Percentiles rank a stretch among this genome's conserved stretches.
phyloP scores from a whole-genome alignment of 2,329 filamentous ascomycete species.

The Botrytis pseudocinerea region DNA sequence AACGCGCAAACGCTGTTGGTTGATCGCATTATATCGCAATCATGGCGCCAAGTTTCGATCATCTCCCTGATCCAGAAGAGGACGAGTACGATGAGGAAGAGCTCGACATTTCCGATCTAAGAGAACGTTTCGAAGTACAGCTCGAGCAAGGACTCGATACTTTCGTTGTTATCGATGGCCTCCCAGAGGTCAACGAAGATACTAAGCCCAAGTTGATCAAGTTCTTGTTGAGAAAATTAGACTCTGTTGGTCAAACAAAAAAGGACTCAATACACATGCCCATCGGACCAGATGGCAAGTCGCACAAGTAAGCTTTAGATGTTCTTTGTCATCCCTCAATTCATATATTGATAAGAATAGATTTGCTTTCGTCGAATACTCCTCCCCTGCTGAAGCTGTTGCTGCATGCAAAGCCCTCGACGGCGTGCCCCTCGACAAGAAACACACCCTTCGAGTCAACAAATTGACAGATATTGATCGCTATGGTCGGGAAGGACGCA shows the following conservation, averaged over 20 bases:
- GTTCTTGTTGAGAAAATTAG: slow-evolving; percentile 92
- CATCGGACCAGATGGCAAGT: slow-evolving; percentile 81
- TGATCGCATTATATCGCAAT: slow-evolving; percentile 44
- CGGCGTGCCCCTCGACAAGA: slow-evolving; percentile 88
- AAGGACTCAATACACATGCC: slow-evolving; percentile 95
- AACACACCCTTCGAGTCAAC: slow-evolving; percentile 92
- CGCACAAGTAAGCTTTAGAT: slow-evolving; percentile 67
- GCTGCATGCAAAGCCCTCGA: slow-evolving; percentile 89
- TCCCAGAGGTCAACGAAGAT: slow-evolving; percentile 85
- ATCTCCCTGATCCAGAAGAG: slow-evolving; percentile 87
- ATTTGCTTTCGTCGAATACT: slow-evolving; percentile 97
- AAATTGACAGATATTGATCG: slow-evolving; percentile 98
- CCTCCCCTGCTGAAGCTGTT: slow-evolving; percentile 83
- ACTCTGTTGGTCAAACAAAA: slow-evolving; percentile 76
- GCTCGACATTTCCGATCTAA: slow-evolving; percentile 91
- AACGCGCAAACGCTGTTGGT: slow-evolving; percentile 22
- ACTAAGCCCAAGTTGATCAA: slow-evolving; percentile 94
- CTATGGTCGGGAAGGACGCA: slow-evolving; percentile 87
- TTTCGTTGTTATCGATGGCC: slow-evolving; percentile 93
- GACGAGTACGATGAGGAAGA: slow-evolving; percentile 87
- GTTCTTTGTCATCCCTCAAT: slow-evolving; percentile 1
- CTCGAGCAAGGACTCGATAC: slow-evolving; percentile 94
- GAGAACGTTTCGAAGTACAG: slow-evolving; percentile 92
- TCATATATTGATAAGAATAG: slow-evolving; percentile 48
- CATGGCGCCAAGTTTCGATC: slow-evolving; percentile 94